Percentiles rank a stretch among this genome's conserved stretches.
Conservation (phyloP, 1,139 yeast species). For the Oligophagozyma castellii region DNA sequence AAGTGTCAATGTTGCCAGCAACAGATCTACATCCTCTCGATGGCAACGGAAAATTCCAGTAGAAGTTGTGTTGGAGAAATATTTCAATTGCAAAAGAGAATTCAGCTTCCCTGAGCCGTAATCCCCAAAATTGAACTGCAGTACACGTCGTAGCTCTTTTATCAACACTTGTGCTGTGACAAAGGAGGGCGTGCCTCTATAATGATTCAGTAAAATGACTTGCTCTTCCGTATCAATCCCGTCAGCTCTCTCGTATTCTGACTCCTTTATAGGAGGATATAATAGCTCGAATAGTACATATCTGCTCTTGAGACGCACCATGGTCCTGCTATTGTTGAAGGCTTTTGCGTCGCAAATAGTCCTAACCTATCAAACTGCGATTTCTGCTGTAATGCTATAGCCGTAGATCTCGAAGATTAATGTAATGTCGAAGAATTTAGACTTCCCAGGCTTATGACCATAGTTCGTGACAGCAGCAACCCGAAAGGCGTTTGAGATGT, state of each 20-base stretch:
- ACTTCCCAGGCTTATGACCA: no score
- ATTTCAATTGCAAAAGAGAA: conserved; percentile 51
- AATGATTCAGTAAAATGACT: conserved; percentile 31
- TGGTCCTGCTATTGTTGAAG: no score
- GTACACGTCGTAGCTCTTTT: conserved; percentile 38
- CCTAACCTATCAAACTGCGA: no score
- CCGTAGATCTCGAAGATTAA: no score
- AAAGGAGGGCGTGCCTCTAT: conserved; percentile 34
- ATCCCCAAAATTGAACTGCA: conserved; percentile 61
- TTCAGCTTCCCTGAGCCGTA: conserved; percentile 59
- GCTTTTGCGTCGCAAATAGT: no score
- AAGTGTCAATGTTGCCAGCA: conserved; percentile 58
- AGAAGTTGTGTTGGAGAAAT: conserved; percentile 69
- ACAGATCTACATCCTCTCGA: conserved; percentile 46
- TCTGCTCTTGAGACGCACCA: conserved; percentile 84
- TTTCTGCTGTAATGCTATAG: no score
- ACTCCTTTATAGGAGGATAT: conserved; percentile 34
- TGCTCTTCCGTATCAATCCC: conserved; percentile 9
- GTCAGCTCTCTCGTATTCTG: not conserved
- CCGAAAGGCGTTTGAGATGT: no score
- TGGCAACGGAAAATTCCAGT: conserved; percentile 76
- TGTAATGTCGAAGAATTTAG: no score
- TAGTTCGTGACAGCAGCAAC: no score
- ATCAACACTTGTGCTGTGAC: conserved; percentile 36
- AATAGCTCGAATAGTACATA: conserved; percentile 70